phyloP scores from a whole-genome alignment of 345 rosid genomes.

The Mercurialis annua region DNA sequence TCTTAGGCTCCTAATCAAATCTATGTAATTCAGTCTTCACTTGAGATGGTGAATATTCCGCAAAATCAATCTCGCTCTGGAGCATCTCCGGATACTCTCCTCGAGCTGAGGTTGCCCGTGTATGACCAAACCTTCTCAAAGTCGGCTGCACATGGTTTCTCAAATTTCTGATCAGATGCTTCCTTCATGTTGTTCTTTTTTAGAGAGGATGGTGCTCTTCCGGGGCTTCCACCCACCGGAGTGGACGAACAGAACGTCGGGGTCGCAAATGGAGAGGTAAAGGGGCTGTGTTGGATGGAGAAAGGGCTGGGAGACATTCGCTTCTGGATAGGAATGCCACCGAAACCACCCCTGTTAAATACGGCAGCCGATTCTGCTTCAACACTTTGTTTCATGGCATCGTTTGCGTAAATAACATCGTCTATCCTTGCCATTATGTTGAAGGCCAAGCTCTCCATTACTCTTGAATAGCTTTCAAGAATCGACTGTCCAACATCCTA shows the following conservation, averaged over 20 bases:
- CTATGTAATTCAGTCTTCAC: not conserved
- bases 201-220: constrained; percentile 16
- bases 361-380: constrained; percentile 61
- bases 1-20: constrained; percentile 9
- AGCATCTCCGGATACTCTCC: constrained; percentile 63
- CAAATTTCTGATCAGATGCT: constrained; percentile 32
- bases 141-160: constrained; percentile 36
- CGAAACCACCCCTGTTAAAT: constrained; percentile 54
- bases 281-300: constrained; percentile 62
- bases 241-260: constrained; percentile 54
- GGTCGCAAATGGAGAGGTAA: constrained; percentile 65
- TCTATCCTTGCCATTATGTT: constrained; percentile 97
- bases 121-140: constrained; percentile 74
- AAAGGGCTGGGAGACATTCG: constrained; percentile 69
- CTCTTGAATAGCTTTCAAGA: constrained; percentile 97
- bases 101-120: constrained; percentile 65
- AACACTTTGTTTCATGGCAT: constrained; percentile 53
- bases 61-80: constrained; percentile 74
- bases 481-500: constrained; percentile 99
- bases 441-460: constrained; percentile 97
- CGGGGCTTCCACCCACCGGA: constrained; percentile 20
- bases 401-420: constrained; percentile 88
- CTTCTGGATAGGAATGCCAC: constrained; percentile 68
- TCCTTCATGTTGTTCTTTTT: constrained; percentile 44
- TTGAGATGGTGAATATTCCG: not conserved